Conservation (phyloP, 2,329 filamentous ascomycete species). For the Penicillium thymicola region DNA sequence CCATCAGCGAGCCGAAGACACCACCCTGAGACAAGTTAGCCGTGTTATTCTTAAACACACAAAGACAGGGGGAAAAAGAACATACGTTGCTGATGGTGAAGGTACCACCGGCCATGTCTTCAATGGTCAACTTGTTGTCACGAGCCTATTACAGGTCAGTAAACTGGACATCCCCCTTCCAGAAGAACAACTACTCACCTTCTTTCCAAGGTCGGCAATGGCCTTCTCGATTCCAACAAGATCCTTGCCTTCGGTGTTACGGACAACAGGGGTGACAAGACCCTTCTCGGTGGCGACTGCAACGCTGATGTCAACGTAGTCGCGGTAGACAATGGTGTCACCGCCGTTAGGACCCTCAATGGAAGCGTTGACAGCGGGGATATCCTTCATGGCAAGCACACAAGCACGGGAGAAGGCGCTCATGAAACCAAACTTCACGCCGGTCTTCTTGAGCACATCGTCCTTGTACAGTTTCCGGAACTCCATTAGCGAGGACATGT, state of each 20-base stretch:
- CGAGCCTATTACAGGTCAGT: constrained; percentile 62
- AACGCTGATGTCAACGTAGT: constrained; percentile 97
- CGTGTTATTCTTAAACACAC: neutral
- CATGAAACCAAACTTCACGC: constrained; percentile 99
- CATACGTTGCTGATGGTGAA: constrained; percentile 91
- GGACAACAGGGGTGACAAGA: constrained; percentile 91
- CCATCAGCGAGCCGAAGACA: constrained; percentile 95
- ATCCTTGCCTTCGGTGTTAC: constrained; percentile 86
- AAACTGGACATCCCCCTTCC: neutral
- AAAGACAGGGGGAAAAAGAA: constrained; percentile 3
- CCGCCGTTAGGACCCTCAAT: constrained; percentile 94
- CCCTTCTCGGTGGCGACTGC: constrained; percentile 97
- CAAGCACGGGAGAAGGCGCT: constrained; percentile 90
- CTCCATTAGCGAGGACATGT: constrained; percentile 97
- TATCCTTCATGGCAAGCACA: constrained; percentile 86
- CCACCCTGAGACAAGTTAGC: constrained; percentile 56
- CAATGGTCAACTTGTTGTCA: constrained; percentile 93
- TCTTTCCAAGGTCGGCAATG: constrained; percentile 93
- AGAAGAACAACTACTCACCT: constrained; percentile 53
- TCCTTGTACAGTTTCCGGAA: constrained; percentile 98
- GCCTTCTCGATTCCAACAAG: constrained; percentile 83
- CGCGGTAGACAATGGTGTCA: constrained; percentile 96
- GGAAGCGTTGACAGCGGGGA: constrained; percentile 93
- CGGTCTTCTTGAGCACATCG: constrained; percentile 90
- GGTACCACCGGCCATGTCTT: constrained; percentile 97